phyloP scores from a whole-genome alignment of 805 yeast species.

The Zygoascus ofunaensis region DNA sequence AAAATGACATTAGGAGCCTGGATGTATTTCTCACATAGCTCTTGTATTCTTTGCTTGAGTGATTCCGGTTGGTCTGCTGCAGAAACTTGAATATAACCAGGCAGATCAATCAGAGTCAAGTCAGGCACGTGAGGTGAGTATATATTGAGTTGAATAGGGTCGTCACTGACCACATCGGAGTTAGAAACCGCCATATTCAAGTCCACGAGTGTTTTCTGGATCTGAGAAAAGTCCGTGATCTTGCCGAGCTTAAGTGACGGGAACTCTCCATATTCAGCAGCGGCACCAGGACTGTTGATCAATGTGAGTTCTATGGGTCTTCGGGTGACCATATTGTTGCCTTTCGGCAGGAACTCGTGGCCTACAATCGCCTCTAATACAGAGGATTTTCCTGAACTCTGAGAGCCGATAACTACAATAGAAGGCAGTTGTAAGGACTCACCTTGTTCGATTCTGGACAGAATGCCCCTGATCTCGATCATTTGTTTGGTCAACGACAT shows the following conservation, averaged over 20 bases:
- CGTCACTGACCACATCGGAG: conserved; percentile 77
- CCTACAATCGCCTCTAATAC: conserved; percentile 95
- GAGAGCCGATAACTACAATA: conserved; percentile 95
- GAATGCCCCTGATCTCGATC: conserved; percentile 86
- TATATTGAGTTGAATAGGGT: conserved; percentile 87
- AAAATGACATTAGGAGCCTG: conserved; percentile 88
- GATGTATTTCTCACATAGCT: conserved; percentile 74
- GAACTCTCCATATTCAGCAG: conserved; percentile 85
- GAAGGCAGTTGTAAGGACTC: conserved; percentile 81
- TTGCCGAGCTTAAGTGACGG: conserved; percentile 80
- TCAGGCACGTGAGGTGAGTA: conserved; percentile 89
- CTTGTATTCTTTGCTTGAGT: conserved; percentile 68
- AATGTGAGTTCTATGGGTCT: conserved; percentile 93
- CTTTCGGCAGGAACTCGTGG: conserved; percentile 95
- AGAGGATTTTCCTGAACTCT: conserved; percentile 93
- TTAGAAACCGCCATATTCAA: conserved; percentile 87
- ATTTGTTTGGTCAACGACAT: conserved; percentile 83
- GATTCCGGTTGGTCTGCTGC: conserved; percentile 92
- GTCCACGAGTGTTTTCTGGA: conserved; percentile 78
- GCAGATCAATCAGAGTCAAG: conserved; percentile 85
- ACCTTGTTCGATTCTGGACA: conserved; percentile 65
- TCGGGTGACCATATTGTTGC: conserved; percentile 96
- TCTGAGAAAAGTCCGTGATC: conserved; percentile 79
- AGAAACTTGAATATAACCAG: conserved; percentile 95
- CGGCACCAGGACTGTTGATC: conserved; percentile 72